Percentiles rank a stretch among this genome's conserved stretches.
phyloP scores from a whole-genome alignment of 2,329 filamentous ascomycete genomes.

The Fusarium setosum region DNA sequence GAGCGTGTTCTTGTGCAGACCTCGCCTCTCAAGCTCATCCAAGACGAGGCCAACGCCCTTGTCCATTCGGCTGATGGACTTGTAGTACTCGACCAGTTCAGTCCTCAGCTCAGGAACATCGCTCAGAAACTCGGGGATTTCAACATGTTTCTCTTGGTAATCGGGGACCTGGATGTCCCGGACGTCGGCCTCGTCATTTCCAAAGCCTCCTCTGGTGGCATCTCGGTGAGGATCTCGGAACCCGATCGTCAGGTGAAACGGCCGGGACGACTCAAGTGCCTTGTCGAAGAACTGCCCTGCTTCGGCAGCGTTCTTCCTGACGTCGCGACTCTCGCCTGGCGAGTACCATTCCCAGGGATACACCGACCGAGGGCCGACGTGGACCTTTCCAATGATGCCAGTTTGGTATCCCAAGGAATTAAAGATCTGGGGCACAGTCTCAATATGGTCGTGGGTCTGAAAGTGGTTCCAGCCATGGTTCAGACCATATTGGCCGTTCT shows the following conservation, averaged over 20 bases:
- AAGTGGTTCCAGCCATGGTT: constrained; percentile 50
- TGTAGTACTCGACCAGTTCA: constrained; percentile 56
- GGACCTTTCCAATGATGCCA: constrained; percentile 10
- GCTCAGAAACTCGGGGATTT: constrained; percentile 43
- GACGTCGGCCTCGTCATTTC: constrained; percentile 51
- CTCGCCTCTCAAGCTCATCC: constrained; percentile 44
- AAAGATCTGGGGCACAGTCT: constrained; percentile 32
- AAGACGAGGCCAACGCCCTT: constrained; percentile 54
- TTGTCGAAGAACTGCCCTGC: neutral
- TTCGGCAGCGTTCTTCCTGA: neutral
- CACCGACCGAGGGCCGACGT: neutral
- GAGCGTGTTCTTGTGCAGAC: constrained; percentile 50
- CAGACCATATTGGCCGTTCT: constrained; percentile 49
- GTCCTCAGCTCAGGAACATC: constrained; percentile 52
- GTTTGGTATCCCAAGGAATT: neutral
- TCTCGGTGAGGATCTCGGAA: constrained; percentile 61
- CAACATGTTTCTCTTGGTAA: constrained; percentile 47
- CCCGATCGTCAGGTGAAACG: constrained; percentile 60
- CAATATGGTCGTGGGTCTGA: constrained; percentile 54
- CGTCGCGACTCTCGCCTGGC: constrained; percentile 1
- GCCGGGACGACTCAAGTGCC: constrained; percentile 9
- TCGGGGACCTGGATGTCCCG: too few species aligned
- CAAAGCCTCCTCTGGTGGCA: constrained; percentile 53
- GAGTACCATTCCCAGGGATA: constrained; percentile 4
- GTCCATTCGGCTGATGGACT: constrained; percentile 54